These are phyloP conservation scores for Podochytrium sp. DNA, from an alignment of 192 early-diverging fungal genomes.

Conservation along the genomic window DNA sequence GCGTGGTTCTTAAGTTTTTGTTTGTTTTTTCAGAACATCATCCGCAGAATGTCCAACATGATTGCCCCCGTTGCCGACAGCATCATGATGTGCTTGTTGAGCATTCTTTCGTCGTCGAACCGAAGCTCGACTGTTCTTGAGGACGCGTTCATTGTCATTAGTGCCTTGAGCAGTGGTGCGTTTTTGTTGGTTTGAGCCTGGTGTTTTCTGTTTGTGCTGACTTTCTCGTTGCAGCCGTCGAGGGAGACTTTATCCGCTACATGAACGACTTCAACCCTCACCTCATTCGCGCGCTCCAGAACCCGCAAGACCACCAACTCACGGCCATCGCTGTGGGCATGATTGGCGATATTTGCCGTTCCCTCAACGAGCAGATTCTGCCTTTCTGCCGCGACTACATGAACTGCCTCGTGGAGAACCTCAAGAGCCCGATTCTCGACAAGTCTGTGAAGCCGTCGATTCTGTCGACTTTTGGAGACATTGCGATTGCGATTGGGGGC, in stretches of 20 bases:
- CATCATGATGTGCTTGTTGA: constrained; percentile 86
- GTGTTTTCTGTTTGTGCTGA: not conserved
- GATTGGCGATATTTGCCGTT: constrained; percentile 95
- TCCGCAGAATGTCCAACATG: constrained; percentile 77
- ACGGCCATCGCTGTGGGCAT: constrained; percentile 94
- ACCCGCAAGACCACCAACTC: constrained; percentile 90
- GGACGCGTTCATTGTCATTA: constrained; percentile 91
- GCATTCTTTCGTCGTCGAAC: constrained; percentile 70
- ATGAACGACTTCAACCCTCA: constrained; percentile 84
- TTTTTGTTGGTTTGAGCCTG: not conserved
- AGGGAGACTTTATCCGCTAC: constrained; percentile 86
- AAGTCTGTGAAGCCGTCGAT: constrained; percentile 90
- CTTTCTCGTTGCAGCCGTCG: constrained; percentile 60
- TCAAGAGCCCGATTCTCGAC: constrained; percentile 79
- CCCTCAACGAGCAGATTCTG: constrained; percentile 72
- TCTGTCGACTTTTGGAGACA: constrained; percentile 95
- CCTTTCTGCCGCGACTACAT: constrained; percentile 89
- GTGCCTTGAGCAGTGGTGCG: constrained; percentile 76
- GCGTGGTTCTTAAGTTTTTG: not conserved
- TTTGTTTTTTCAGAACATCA: constrained; percentile 56
- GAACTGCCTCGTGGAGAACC: constrained; percentile 72
- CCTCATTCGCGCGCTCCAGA: constrained; percentile 80
- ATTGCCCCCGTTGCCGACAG: constrained; percentile 80
- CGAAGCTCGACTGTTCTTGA: constrained; percentile 87
- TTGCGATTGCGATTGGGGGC: constrained; percentile 92